Percentiles rank a stretch among this genome's conserved stretches.
These are phyloP conservation scores for Hypocrella siamensis DNA, from an alignment of 2,329 filamentous ascomycete species.

Conservation along the genomic window DNA sequence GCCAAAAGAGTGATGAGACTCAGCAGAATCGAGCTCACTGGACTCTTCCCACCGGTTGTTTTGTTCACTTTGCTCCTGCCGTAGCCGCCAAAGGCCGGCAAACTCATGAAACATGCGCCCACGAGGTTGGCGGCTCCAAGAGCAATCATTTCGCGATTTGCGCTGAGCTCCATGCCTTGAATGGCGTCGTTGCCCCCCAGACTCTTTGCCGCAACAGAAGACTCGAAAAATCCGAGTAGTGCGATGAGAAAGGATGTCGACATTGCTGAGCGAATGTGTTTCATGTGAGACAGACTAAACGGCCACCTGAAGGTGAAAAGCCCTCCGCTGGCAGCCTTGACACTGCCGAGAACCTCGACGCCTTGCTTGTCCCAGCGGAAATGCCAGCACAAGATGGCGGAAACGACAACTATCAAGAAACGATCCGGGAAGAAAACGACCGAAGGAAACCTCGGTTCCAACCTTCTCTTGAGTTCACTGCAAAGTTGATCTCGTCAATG, in stretches of 20 bases:
- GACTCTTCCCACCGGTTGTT: constrained; percentile 79
- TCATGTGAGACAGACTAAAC: constrained; percentile 60
- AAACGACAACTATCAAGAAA: constrained; percentile 74
- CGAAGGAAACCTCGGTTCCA: constrained; percentile 64
- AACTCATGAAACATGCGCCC: constrained; percentile 78
- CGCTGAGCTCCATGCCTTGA: constrained; percentile 65
- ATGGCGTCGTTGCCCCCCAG: constrained; percentile 57
- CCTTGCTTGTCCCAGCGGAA: constrained; percentile 68
- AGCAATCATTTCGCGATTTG: constrained; percentile 87
- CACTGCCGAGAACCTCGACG: constrained; percentile 67
- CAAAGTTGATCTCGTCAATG: constrained; percentile 4
- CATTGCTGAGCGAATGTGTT: constrained; percentile 72
- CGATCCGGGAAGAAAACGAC: constrained; percentile 88
- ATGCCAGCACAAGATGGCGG: constrained; percentile 62
- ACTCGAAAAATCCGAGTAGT: constrained; percentile 95
- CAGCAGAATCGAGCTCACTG: constrained; percentile 83
- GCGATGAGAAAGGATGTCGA: constrained; percentile 87
- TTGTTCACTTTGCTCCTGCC: constrained; percentile 91
- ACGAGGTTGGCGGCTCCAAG: constrained; percentile 83
- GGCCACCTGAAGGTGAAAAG: constrained; percentile 75
- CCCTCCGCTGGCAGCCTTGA: constrained; percentile 58
- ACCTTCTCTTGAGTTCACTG: constrained; percentile 63
- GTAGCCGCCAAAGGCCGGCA: constrained; percentile 92
- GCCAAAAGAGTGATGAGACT: constrained; percentile 69
- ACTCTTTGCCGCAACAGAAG: constrained; percentile 87